phyloP scores from a whole-genome alignment of 371 early-diverging fungal species.

The Syncephalis fuscata region DNA sequence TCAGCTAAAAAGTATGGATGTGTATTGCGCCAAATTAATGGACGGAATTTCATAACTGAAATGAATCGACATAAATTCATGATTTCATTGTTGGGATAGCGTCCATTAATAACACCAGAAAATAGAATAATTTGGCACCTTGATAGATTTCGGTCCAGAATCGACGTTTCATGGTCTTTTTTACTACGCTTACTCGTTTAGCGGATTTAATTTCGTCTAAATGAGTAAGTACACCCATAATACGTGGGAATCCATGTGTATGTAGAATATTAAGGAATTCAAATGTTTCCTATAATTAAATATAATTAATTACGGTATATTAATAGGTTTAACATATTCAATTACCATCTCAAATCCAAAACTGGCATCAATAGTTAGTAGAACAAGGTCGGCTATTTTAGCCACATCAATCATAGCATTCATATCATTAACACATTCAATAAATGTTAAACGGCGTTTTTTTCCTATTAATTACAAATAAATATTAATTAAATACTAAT shows the following conservation, averaged over 20 bases:
- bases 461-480: constrained; percentile 29
- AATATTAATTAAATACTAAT: background rate
- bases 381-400: constrained; percentile 94
- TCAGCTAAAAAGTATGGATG: constrained; percentile 93
- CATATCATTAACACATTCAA: constrained; percentile 92
- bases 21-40: constrained; percentile 88
- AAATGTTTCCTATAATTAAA: constrained; percentile 72
- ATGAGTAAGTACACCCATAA: constrained; percentile 95
- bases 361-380: constrained; percentile 90
- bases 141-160: constrained; percentile 98
- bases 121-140: constrained; percentile 95
- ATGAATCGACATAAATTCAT: constrained; percentile 91
- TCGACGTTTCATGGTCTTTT: constrained; percentile 89
- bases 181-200: constrained; percentile 74
- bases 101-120: constrained; percentile 84
- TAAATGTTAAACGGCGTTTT: constrained; percentile 87
- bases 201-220: constrained; percentile 85
- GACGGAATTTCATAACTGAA: constrained; percentile 93
- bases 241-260: constrained; percentile 93
- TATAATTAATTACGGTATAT: background rate
- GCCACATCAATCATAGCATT: constrained; percentile 95
- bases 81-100: constrained; percentile 84
- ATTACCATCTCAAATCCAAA: constrained; percentile 95
- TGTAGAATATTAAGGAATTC: constrained; percentile 97
- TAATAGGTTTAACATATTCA: background rate